phyloP scores from a whole-genome alignment of 2,329 filamentous ascomycete species.

The Epicoccum nigrum region DNA sequence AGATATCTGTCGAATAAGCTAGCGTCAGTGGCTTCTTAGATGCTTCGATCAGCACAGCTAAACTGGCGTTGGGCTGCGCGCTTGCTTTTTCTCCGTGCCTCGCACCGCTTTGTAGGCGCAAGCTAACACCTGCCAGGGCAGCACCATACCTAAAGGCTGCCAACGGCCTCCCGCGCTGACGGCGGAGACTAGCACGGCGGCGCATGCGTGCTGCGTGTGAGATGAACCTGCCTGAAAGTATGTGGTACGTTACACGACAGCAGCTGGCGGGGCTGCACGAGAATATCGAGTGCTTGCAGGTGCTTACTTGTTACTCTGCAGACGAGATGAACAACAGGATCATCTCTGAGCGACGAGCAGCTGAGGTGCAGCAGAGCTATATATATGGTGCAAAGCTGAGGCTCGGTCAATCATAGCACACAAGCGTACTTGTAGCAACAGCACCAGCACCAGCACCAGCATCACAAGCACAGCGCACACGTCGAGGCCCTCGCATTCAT shows the following conservation, averaged over 20 bases:
- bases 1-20: slow-evolving; percentile 9
- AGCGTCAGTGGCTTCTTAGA: slow-evolving; percentile 14
- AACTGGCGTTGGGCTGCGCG: slow-evolving; percentile 19
- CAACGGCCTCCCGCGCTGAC: slow-evolving; percentile 37
- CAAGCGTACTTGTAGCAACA: slow-evolving; percentile 10
- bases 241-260: slow-evolving; percentile 44
- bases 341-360: neutral
- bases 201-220: slow-evolving; percentile 32
- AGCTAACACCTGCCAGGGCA: slow-evolving; percentile 31
- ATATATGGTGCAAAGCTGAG: slow-evolving; percentile 2
- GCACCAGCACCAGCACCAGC: slow-evolving; percentile 5
- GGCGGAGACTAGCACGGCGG: slow-evolving; percentile 43
- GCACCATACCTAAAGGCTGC: slow-evolving; percentile 29
- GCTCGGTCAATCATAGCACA: slow-evolving; percentile 8
- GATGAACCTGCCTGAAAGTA: slow-evolving; percentile 33
- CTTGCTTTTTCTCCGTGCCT: slow-evolving; percentile 20
- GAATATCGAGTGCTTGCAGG: slow-evolving; percentile 16
- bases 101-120: slow-evolving; percentile 15
- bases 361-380: neutral
- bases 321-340: neutral
- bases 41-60: slow-evolving; percentile 16
- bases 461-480: slow-evolving; percentile 15
- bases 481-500: slow-evolving; percentile 7
- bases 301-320: slow-evolving; percentile 16
- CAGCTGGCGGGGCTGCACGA: slow-evolving; percentile 17